phyloP scores from a whole-genome alignment of 495 filamentous ascomycete species.

The Penicillium cinerascens region DNA sequence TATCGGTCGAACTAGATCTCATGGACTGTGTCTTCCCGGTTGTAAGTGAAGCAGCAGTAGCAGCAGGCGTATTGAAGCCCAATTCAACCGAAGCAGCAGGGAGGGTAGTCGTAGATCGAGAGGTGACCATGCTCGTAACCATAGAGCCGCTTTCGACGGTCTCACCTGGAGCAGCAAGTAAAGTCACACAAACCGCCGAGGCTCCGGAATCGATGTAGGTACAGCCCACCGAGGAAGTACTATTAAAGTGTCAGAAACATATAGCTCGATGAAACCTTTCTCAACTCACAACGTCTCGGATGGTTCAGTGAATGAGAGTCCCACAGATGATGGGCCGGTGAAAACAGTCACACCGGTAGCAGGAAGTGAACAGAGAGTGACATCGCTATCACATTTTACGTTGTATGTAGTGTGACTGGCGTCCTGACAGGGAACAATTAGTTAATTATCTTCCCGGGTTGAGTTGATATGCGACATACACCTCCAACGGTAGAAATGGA shows the following conservation, averaged over 20 bases:
- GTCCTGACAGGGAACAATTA: neutral
- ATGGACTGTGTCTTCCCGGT: neutral
- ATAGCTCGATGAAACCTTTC: neutral
- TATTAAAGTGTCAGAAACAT: neutral
- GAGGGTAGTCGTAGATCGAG: neutral
- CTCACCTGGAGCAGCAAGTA: neutral
- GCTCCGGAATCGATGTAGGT: neutral
- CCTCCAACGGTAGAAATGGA: neutral
- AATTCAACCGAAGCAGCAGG: neutral
- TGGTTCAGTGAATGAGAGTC: neutral
- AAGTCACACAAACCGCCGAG: neutral
- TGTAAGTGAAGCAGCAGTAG: neutral
- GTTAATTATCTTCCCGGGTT: neutral
- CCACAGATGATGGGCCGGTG: neutral
- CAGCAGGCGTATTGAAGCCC: neutral
- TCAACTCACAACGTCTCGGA: neutral
- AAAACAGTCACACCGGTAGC: neutral
- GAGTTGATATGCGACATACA: neutral
- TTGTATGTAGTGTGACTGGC: neutral
- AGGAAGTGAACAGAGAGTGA: neutral
- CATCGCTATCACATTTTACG: neutral
- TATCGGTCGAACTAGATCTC: neutral
- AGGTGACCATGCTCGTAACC: neutral
- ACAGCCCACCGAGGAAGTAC: no score
- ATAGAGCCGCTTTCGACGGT: neutral